A percentile compares a stretch with the other conserved stretches of the same genome.
Conservation (phyloP, 306 rosid species). For the Fagus sylvatica region DNA sequence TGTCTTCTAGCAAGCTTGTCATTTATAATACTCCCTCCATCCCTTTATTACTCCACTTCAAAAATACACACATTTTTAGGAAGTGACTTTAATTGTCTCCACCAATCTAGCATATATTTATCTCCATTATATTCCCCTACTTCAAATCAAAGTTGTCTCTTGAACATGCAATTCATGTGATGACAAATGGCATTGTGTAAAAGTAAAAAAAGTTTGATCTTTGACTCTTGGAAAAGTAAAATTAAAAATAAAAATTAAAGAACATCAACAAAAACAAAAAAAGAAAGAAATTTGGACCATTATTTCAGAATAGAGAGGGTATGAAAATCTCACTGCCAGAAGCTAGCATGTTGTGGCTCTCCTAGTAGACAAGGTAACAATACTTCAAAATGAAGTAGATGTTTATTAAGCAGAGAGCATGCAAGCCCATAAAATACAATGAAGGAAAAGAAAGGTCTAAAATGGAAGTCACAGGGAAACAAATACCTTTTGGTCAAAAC, state of each 20-base stretch:
- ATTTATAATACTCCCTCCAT: not conserved
- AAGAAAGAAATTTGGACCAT: not conserved
- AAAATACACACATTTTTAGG: not conserved
- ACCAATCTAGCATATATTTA: not conserved
- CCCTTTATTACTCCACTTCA: not conserved
- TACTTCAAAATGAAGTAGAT: not conserved
- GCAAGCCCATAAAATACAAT: not conserved
- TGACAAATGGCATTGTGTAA: too few species aligned
- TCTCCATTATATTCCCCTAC: too few species aligned
- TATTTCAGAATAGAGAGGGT: not conserved
- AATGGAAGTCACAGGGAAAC: constrained; percentile 17
- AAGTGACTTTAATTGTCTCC: not conserved
- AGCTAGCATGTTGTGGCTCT: constrained; percentile 4
- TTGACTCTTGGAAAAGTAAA: too few species aligned
- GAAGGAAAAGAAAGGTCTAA: constrained; percentile 3
- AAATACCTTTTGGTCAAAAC: constrained; percentile 68
- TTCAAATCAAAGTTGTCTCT: too few species aligned
- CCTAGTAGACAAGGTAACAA: not conserved
- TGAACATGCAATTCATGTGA: too few species aligned
- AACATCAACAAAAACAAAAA: too few species aligned
- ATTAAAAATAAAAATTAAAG: too few species aligned
- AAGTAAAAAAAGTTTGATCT: too few species aligned
- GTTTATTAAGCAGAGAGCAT: not conserved
- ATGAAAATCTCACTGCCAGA: constrained; percentile 19
- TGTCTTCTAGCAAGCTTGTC: not conserved